Conservation (phyloP, 208 protist species). For the Trypanosoma brucei region DNA sequence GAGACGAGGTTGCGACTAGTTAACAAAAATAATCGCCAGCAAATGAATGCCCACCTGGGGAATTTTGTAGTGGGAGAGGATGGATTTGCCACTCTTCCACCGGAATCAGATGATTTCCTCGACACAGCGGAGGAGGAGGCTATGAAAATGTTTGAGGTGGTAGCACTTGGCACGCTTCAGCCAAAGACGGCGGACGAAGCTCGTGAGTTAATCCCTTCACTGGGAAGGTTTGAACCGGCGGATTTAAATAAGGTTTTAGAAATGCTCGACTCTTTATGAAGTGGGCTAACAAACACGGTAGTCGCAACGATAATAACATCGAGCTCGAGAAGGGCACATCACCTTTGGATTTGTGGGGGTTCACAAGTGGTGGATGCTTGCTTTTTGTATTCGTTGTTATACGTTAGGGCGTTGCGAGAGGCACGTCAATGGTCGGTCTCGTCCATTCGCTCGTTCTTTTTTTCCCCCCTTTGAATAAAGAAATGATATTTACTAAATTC, state of each 20-base stretch:
- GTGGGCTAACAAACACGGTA: neutral
- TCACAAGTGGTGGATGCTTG: too few relatives aligned
- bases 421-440: too few relatives aligned
- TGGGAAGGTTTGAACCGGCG: conserved; percentile 60
- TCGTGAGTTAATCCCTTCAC: conserved; percentile 64
- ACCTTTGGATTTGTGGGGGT: too few relatives aligned
- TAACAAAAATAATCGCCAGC: conserved; percentile 16
- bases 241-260: conserved; percentile 35
- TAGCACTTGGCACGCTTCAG: conserved; percentile 63
- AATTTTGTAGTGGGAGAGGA: conserved; percentile 28
- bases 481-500: too few relatives aligned
- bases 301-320: neutral
- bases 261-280: conserved; percentile 19
- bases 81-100: conserved; percentile 20
- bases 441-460: too few relatives aligned
- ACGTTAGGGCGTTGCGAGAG: too few relatives aligned
- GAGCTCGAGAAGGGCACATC: neutral
- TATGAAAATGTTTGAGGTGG: conserved; percentile 74
- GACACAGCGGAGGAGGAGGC: conserved; percentile 19
- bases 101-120: conserved; percentile 22
- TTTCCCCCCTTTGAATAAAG: too few relatives aligned
- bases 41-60: conserved; percentile 42
- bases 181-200: conserved; percentile 63
- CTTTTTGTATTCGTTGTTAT: too few relatives aligned
- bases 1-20: conserved; percentile 32